Evolutionary conservation across 2,329 filamentous ascomycete genomes (phyloP), one percentile per base, ranked within the genome.

Genomic region (Epichloe sylvatica): DNA sequence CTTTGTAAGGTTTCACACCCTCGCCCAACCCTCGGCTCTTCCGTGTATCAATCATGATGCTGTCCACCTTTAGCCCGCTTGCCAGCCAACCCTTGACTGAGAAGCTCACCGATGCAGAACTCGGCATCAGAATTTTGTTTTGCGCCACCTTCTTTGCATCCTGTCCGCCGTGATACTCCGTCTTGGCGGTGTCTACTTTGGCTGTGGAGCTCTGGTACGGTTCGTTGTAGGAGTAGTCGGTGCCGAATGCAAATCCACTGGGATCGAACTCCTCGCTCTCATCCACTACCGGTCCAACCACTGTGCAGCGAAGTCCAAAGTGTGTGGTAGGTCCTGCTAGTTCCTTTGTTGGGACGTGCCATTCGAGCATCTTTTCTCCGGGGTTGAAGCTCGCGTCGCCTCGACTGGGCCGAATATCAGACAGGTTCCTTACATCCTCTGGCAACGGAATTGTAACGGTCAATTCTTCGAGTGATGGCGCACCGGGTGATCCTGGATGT

Each of bases 1-100:
- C 92, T 69, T 97, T 98, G 68, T 95, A 97, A 23, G 92, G 92
- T 68, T 89, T 94, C 38, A 97, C 81, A 2, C 85, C 81, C 56
- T 94, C 88, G 0, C 88, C 88, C 43, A 98, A 60, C 0, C 92
- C 92, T 51, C 83, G 78, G 65, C 87, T 94, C 69, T 83, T 89
- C 64, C 86, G 83, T n/a, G 79, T 72, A 62, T 89, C 74, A 57
- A 88, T 65, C 61, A 80, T 61, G 60, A 89, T 77, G 65, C 78
- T 81, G 56, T 84, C 81, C 33, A 84, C 74, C 62, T 76, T 83
- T 45, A 84, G 70, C 4, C 81, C 81, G 59, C 81, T 84, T 15
- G 81, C 74, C 57, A 84, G 61, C 78, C 81, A 84, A 4, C 81
- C 81, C 63, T 82, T 83, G 45, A 83, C 77, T 1, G 79, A 74